These are phyloP conservation scores for Penicillium roqueforti DNA, from an alignment of 495 filamentous ascomycete species.

Conservation along the genomic window DNA sequence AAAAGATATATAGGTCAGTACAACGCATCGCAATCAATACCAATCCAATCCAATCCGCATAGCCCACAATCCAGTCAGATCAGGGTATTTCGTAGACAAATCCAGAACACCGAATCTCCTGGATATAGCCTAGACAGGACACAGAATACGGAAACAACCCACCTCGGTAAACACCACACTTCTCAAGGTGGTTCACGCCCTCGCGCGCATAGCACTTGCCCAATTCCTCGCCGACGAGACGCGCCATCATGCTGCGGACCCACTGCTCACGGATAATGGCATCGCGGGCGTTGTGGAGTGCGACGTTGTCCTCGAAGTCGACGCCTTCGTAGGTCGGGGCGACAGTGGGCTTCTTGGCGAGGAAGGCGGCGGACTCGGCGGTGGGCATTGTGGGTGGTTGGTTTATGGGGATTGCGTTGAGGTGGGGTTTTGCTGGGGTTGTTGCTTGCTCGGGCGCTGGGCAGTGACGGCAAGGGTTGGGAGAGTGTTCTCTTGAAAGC, in stretches of 20 bases:
- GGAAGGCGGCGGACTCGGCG: slow-evolving; percentile 87
- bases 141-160: slow-evolving; percentile 15
- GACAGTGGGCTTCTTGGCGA: slow-evolving; percentile 91
- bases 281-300: slow-evolving; percentile 90
- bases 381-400: slow-evolving; percentile 62
- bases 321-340: slow-evolving; percentile 94
- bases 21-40: neutral
- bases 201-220: slow-evolving; percentile 93
- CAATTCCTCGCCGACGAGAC: slow-evolving; percentile 88
- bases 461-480: slow-evolving; percentile 1
- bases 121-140: neutral
- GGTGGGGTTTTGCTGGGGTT: neutral
- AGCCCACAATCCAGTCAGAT: neutral
- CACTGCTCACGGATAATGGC: slow-evolving; percentile 94
- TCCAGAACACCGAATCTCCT: neutral
- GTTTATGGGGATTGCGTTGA: neutral
- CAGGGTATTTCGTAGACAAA: neutral
- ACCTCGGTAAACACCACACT: slow-evolving; percentile 91
- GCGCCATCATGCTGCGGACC: slow-evolving; percentile 95
- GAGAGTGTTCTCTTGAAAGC: slow-evolving; percentile 7
- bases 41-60: neutral
- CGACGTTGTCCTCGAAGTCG: slow-evolving; percentile 88
- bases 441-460: neutral
- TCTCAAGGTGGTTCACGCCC: slow-evolving; percentile 96
- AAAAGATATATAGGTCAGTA: slow-evolving; percentile 1